Percentiles rank a stretch among this genome's conserved stretches.
phyloP scores from a whole-genome alignment of 768 basidiomycete species.

The Gloeophyllum trabeum region DNA sequence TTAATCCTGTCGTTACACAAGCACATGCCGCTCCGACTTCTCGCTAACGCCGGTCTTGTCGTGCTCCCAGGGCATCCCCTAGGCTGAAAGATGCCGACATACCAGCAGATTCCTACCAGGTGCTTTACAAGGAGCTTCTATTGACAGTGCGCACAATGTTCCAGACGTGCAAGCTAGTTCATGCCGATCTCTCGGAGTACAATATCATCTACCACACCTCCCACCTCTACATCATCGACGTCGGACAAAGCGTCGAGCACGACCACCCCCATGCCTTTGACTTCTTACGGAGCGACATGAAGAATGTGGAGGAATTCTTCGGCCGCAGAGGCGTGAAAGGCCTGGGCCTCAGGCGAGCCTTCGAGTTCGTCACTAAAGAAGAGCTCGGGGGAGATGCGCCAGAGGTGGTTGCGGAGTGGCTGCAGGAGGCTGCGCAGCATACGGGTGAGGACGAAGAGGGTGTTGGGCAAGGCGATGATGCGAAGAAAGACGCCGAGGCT shows the following conservation, averaged over 20 bases:
- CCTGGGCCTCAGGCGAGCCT: slow-evolving; percentile 71
- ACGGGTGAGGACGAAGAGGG: slow-evolving; percentile 11
- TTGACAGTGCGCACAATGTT: slow-evolving; percentile 77
- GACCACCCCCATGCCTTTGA: slow-evolving; percentile 96
- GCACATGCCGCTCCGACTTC: slow-evolving; percentile 3
- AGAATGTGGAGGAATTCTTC: slow-evolving; percentile 92
- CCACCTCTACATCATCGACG: slow-evolving; percentile 91
- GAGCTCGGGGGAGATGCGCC: slow-evolving; percentile 19
- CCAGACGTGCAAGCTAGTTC: slow-evolving; percentile 86
- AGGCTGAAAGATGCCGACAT: slow-evolving; percentile 83
- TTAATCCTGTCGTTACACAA: slow-evolving; percentile 3
- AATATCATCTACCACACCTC: slow-evolving; percentile 82
- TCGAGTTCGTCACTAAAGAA: slow-evolving; percentile 79
- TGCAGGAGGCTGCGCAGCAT: slow-evolving; percentile 26
- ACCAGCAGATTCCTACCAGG: slow-evolving; percentile 33
- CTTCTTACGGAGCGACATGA: slow-evolving; percentile 86
- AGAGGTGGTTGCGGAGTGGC: slow-evolving; percentile 31
- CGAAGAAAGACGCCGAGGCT: slow-evolving; percentile 16
- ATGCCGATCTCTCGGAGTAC: slow-evolving; percentile 97
- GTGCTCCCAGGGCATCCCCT: slow-evolving; percentile 86
- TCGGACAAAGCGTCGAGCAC: slow-evolving; percentile 97
- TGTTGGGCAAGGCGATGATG: slow-evolving; percentile 7
- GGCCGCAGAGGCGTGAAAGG: slow-evolving; percentile 59
- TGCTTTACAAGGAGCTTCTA: slow-evolving; percentile 72
- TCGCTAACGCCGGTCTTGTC: too few relatives aligned